Conservation (phyloP, 2,329 filamentous ascomycete species). For the Purpureocillium takamizusanense region DNA sequence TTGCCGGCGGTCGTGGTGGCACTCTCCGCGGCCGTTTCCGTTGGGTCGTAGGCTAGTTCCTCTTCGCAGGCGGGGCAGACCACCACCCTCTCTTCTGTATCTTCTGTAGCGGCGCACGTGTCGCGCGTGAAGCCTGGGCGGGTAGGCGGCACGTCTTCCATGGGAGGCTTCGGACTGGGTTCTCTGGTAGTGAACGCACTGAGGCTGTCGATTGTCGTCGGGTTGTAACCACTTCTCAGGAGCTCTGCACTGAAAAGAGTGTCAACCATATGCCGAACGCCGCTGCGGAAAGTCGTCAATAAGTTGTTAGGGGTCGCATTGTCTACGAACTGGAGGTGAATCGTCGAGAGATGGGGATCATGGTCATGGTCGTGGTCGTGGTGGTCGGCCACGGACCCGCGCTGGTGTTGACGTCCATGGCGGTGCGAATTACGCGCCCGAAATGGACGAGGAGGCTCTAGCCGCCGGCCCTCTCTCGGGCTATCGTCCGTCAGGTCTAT, state of each 20-base stretch:
- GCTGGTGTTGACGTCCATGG: conserved; percentile 8
- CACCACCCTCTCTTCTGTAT: conserved; percentile 58
- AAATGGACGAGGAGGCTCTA: conserved; percentile 1
- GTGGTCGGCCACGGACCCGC: background rate
- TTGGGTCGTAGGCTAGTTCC: conserved; percentile 68
- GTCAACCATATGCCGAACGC: conserved; percentile 16
- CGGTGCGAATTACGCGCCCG: conserved; percentile 7
- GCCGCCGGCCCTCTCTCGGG: conserved; percentile 20
- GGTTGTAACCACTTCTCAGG: conserved; percentile 9
- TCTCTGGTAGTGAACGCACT: conserved; percentile 21
- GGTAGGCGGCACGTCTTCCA: conserved; percentile 57
- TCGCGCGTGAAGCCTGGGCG: conserved; percentile 73
- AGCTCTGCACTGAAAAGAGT: conserved; percentile 13
- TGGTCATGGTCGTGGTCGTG: conserved; percentile 4
- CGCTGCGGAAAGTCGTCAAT: conserved; percentile 11
- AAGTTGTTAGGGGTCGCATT: too few species aligned
- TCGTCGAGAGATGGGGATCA: conserved; percentile 4
- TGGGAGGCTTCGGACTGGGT: conserved; percentile 30
- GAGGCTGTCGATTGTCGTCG: conserved; percentile 11
- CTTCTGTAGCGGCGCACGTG: conserved; percentile 31
- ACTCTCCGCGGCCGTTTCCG: conserved; percentile 18
- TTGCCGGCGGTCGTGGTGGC: conserved; percentile 10
- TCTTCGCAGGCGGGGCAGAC: conserved; percentile 82
- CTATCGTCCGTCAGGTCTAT: conserved; percentile 46
- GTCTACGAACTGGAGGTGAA: too few species aligned